Base-by-base conservation (phyloP, 1,284 basidiomycete species). In the Leccinum angustisporum region DNA sequence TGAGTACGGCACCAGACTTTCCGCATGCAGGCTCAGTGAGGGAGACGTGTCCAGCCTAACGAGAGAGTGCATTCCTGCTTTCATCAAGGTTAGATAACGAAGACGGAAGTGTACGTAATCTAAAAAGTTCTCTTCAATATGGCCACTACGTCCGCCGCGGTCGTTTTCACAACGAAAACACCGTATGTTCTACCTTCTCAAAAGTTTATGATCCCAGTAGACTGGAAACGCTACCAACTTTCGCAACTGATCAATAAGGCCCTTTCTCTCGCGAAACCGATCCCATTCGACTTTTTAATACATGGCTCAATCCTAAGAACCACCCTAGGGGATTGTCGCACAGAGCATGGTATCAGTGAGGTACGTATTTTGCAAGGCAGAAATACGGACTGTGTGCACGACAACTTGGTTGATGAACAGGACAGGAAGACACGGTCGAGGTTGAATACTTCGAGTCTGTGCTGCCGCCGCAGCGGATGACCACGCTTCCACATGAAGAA, bases 191-290 rank as follows among this genome's bases (percentile, higher is more conserved):
- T 99, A 27, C 97, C 96, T 0, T 81, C 88, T 1, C 92, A 95
- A 73, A 96, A 95, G 71, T 98, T 96, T 75, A 91, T 98, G 86
- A 91, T 99, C 27, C 97, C 97, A 0, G 81, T 88, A 1, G 81
- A 86, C 75, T 99, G 96, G 96, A 86, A 85, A 61, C 88, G 96
- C 16, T 97, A 92, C 74, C 97, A 98, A 72, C 90, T 99, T n/a
- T 98, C 96, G 0, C 95, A 98, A 66, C 88, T 98, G 54, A 90
- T 99, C 67, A 99, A 99, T 81, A 97, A 97, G 72, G 92, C 97
- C 1, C 82, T 99, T 16, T 83, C 85, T 1, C 84, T 94, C 11
- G 70, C 83, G 0, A 83, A 84, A 57, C 87, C 93, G 0, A 81
- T 98, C 1, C 97, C 96, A 0, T 98, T 98, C 71, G 97, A 99